Conservation (phyloP, 495 filamentous ascomycete genomes). For the Umbilicaria muhlenbergii region DNA sequence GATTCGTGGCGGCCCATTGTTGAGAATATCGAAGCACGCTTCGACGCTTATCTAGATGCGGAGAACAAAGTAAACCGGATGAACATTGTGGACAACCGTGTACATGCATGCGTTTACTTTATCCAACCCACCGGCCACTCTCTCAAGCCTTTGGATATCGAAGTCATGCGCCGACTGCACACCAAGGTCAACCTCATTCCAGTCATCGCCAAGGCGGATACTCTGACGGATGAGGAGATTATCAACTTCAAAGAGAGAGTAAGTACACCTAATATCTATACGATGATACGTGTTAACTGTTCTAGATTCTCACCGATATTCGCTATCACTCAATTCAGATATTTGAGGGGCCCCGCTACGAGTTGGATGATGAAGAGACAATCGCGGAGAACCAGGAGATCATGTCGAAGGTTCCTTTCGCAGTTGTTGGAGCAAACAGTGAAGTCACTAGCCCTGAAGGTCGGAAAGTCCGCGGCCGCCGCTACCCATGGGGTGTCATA, state of each 20-base stretch:
- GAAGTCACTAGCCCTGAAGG: constrained; percentile 86
- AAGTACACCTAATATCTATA: constrained; percentile 21
- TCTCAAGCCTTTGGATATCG: constrained; percentile 96
- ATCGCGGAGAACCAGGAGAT: constrained; percentile 99
- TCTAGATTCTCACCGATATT: constrained; percentile 91
- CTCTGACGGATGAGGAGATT: constrained; percentile 94
- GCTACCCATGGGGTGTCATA: constrained; percentile 96
- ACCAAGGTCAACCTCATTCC: constrained; percentile 99
- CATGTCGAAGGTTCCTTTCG: constrained; percentile 98
- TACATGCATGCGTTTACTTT: constrained; percentile 98
- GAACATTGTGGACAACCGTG: constrained; percentile 98
- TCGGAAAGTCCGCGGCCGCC: constrained; percentile 87
- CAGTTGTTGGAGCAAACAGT: constrained; percentile 88
- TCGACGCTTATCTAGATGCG: constrained; percentile 93
- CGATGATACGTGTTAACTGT: not conserved
- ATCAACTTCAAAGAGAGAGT: constrained; percentile 85
- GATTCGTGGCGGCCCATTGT: constrained; percentile 98
- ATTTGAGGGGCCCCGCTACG: constrained; percentile 95
- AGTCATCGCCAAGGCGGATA: constrained; percentile 97
- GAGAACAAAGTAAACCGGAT: constrained; percentile 99
- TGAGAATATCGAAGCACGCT: constrained; percentile 98
- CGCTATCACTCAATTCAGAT: constrained; percentile 93
- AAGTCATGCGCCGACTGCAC: constrained; percentile 96
- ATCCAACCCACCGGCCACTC: constrained; percentile 98
- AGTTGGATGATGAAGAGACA: constrained; percentile 97